phyloP scores from a whole-genome alignment of 768 basidiomycete species.

The Sporobolomyces phaffii region DNA sequence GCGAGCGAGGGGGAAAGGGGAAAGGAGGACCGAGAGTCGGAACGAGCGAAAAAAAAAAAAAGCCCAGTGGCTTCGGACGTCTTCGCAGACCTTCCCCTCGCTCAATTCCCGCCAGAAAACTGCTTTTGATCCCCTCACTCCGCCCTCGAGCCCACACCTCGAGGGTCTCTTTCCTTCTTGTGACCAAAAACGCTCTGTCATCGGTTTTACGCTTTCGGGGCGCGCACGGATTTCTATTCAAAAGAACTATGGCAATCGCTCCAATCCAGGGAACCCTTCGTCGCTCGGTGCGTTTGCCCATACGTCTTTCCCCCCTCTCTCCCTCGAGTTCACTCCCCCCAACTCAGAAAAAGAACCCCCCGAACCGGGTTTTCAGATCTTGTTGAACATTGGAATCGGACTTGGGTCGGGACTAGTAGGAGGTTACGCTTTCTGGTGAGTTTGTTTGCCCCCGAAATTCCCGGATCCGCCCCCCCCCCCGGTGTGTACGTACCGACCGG shows the following conservation, averaged over 20 bases:
- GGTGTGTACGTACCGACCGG: no score
- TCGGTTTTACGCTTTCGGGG: no score
- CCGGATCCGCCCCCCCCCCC: neutral
- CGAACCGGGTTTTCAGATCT: neutral
- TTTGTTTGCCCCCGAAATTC: neutral
- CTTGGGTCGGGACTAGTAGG: slow-evolving; percentile 1
- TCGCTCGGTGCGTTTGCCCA: slow-evolving; percentile 16
- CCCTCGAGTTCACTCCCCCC: neutral
- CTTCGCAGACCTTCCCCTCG: no score
- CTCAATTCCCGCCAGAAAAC: no score
- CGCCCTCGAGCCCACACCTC: neutral
- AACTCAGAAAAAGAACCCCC: no score
- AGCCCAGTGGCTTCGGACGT: no score
- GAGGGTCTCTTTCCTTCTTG: neutral
- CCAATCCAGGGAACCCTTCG: slow-evolving; percentile 23
- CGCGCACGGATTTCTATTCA: no score
- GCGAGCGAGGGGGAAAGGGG: no score
- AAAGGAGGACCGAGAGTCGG: no score
- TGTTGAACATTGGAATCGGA: slow-evolving; percentile 13
- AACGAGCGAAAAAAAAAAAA: no score
- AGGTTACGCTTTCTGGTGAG: slow-evolving; percentile 30
- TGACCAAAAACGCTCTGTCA: no score
- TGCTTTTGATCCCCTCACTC: no score
- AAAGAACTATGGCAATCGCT: slow-evolving; percentile 19
- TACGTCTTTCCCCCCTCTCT: neutral